Evolutionary conservation across 352 stramenopile species (phyloP), one percentile per base, ranked within the genome.

Genomic region (Phytophthora aleatoria): DNA sequence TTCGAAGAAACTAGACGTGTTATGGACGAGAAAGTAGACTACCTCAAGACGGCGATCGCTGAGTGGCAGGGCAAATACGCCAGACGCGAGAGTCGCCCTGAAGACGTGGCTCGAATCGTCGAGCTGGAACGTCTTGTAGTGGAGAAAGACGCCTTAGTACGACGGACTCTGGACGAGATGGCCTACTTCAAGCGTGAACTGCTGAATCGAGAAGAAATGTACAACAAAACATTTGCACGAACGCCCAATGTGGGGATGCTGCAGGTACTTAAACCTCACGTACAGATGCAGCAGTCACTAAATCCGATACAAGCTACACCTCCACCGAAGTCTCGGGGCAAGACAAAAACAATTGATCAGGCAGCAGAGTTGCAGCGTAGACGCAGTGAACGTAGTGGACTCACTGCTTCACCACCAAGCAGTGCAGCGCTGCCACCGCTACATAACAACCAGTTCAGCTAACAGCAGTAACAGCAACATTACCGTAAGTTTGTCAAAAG

Each of bases 181-280:
- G 80, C 85, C n/a, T 97, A 94, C 63, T 95, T 97, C 63, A 97
- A 97, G 75, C 81, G 89, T 3, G 92, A 98, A 69, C 69, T 98
- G 30, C 69, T 97, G 15, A 98, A 98, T 57, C 90, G 92, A 13
- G 92, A 98, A 62, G 89, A 97, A 53, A 97, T 87, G 74, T 98
- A 97, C 83, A 98, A 98, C 76, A 96, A 96, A 51, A 96, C 92
- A 1, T 98, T 98, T 36, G 85, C 84, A 2, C 64, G 82, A 6
- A 71, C 76, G 9, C 89, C 90, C 0, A 96, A 96, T 41, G 90
- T 98, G 3, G 92, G 92, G 24, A 77, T 98, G 49, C 76, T 97
- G 50, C 77, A 97, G 48, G 91, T 97, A 49, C 73, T 96, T 31
- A 93, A 92, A 57, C 82, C 87, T 3, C 79, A 92, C 33, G 81